phyloP scores from a whole-genome alignment of 257 asterid genomes.

The Cynanchum wilfordii region DNA sequence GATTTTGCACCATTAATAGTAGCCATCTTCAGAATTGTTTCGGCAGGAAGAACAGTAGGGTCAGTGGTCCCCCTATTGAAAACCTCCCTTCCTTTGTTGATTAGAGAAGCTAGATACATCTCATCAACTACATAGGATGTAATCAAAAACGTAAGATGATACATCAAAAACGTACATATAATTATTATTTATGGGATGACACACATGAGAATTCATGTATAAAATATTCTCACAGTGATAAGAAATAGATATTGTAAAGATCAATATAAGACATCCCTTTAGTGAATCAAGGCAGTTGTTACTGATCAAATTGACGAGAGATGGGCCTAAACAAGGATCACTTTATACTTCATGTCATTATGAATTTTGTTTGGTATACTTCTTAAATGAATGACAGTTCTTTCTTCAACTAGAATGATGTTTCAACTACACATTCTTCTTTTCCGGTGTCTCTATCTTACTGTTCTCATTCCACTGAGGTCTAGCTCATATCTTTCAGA shows the following conservation, averaged over 20 bases:
- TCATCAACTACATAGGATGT: conserved; percentile 56
- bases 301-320: not conserved
- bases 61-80: conserved; percentile 49
- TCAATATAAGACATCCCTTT: not conserved
- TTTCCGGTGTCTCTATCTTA: not conserved
- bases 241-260: not conserved
- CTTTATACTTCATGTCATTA: not conserved
- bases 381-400: not conserved
- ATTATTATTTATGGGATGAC: not conserved
- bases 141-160: not conserved
- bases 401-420: not conserved
- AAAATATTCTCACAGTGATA: not conserved
- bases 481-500: not conserved
- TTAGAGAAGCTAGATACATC: conserved; percentile 82
- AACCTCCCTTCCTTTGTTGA: conserved; percentile 78
- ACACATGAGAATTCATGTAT: not conserved
- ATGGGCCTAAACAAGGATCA: too few species aligned
- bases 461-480: not conserved
- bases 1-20: conserved; percentile 70
- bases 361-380: not conserved
- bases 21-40: conserved; percentile 67
- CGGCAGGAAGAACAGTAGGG: conserved; percentile 74
- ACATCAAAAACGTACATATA: not conserved
- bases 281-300: not conserved
- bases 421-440: not conserved